phyloP scores from a whole-genome alignment of 83 land plant genomes.

The Thuja plicata region DNA sequence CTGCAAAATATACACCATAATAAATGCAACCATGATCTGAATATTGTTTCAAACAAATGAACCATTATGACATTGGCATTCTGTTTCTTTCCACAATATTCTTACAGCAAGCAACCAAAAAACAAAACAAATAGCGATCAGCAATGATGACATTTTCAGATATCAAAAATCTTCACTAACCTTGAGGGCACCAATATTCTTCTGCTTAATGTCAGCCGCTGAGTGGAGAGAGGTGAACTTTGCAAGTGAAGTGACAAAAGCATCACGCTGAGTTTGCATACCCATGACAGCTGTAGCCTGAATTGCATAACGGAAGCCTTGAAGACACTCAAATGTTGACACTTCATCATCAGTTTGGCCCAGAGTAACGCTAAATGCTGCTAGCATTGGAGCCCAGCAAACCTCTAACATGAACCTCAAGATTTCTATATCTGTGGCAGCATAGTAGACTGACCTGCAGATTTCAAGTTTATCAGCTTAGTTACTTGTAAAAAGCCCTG shows the following conservation, averaged over 20 bases:
- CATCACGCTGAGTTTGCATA: constrained; percentile 96
- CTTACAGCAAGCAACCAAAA: neutral
- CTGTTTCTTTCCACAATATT: constrained; percentile 6
- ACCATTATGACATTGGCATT: neutral
- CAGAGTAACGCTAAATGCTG: constrained; percentile 93
- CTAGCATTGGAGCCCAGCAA: constrained; percentile 98
- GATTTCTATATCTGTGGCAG: constrained; percentile 81
- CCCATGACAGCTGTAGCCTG: constrained; percentile 91
- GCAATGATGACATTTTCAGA: neutral
- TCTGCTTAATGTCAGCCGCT: constrained; percentile 97
- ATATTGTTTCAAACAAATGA: neutral
- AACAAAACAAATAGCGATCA: neutral
- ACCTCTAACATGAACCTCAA: constrained; percentile 91
- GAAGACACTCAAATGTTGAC: constrained; percentile 72
- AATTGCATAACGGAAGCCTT: constrained; percentile 88
- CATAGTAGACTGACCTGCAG: constrained; percentile 77
- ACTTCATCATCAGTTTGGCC: constrained; percentile 88
- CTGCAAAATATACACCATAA: neutral
- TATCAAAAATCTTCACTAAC: constrained; percentile 27
- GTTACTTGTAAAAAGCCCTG: neutral
- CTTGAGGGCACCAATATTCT: constrained; percentile 97
- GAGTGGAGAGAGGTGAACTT: constrained; percentile 94
- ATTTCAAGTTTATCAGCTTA: neutral
- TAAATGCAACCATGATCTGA: neutral
- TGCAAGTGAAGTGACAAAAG: constrained; percentile 91